phyloP scores from a whole-genome alignment of 2,329 filamentous ascomycete genomes.

The Aspergillus candidus region DNA sequence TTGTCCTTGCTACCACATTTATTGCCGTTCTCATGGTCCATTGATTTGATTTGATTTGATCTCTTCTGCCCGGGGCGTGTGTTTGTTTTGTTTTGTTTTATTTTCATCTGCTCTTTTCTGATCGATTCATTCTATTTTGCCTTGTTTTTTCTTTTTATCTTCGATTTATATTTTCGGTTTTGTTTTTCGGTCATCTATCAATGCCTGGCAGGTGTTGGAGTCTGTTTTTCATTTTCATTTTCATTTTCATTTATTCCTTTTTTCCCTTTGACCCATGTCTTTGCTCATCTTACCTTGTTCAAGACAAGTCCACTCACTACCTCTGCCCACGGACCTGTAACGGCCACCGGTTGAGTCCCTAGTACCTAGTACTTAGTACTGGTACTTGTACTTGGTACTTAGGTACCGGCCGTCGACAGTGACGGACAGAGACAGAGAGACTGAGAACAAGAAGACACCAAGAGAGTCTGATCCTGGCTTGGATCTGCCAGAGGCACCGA shows the following conservation, averaged over 20 bases:
- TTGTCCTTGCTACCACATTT: neutral
- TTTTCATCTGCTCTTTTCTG: conserved; percentile 16
- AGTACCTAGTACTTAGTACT: neutral
- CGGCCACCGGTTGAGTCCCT: neutral
- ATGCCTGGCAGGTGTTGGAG: too few species aligned
- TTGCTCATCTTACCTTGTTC: too few species aligned
- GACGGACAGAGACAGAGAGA: too few species aligned
- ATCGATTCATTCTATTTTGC: neutral
- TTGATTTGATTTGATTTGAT: conserved; percentile 3
- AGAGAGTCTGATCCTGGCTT: too few species aligned
- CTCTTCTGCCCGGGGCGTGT: conserved; percentile 7
- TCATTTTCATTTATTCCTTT: too few species aligned
- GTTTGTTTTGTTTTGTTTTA: conserved; percentile 10
- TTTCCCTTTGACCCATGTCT: too few species aligned
- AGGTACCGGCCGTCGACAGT: neutral
- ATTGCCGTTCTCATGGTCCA: neutral
- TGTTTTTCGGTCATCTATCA: neutral
- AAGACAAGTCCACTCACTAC: too few species aligned
- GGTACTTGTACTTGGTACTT: neutral
- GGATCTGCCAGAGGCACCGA: too few species aligned
- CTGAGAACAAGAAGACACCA: too few species aligned
- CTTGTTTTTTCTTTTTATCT: conserved; percentile 1
- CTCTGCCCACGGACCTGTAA: too few species aligned
- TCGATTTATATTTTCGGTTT: neutral
- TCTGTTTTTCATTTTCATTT: too few species aligned